A percentile compares a stretch with the other conserved stretches of the same genome.
Conservation (phyloP, 441 rosid species). For the Gossypium trilobum region DNA sequence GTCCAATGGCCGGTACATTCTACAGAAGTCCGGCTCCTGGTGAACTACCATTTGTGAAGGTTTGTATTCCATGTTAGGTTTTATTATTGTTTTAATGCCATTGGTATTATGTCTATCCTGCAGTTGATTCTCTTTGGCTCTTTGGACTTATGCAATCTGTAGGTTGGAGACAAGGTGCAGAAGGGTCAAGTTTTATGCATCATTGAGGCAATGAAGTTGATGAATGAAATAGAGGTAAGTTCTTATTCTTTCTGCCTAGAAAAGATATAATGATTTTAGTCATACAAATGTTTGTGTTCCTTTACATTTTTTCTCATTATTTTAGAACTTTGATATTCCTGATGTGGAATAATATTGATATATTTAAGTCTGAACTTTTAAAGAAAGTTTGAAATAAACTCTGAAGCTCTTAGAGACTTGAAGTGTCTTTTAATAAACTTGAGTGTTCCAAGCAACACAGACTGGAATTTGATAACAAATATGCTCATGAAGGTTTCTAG, state of each 20-base stretch:
- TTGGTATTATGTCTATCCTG: conserved; percentile 4
- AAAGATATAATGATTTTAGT: not conserved
- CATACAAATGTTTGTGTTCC: not conserved
- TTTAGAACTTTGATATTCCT: not conserved
- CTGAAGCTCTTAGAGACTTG: not conserved
- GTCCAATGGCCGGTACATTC: conserved; percentile 87
- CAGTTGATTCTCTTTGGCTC: not conserved
- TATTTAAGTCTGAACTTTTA: not conserved
- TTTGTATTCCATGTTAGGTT: conserved; percentile 18
- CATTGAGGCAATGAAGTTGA: conserved; percentile 70
- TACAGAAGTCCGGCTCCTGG: conserved; percentile 72
- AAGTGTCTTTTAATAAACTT: not conserved
- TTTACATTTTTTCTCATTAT: not conserved
- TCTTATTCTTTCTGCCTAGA: not conserved
- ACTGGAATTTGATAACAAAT: not conserved
- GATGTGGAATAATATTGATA: not conserved
- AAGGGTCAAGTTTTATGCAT: conserved; percentile 83
- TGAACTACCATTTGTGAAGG: conserved; percentile 79
- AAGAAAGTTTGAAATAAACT: not conserved
- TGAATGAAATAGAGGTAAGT: conserved; percentile 42
- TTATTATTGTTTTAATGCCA: not conserved
- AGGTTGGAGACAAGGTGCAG: conserved; percentile 91
- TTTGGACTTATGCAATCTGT: conserved; percentile 10
- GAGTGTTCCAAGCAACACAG: not conserved
- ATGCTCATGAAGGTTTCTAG: not conserved